These are phyloP conservation scores for Backusella circina DNA, from an alignment of 192 early-diverging fungal genomes.

Conservation along the genomic window DNA sequence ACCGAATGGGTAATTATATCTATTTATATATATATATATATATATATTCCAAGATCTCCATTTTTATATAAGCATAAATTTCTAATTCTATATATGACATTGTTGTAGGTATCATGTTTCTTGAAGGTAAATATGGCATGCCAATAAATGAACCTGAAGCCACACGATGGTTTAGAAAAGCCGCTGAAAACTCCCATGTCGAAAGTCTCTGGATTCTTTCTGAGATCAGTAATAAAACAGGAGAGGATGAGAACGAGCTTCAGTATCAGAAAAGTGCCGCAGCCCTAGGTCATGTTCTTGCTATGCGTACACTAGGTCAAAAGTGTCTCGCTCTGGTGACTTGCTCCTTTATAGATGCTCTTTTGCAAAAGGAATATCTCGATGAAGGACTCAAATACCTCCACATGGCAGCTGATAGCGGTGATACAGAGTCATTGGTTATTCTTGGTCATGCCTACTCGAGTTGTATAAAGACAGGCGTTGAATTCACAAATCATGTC, in stretches of 20 bases:
- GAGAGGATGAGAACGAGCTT: not conserved
- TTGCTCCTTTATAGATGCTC: not conserved
- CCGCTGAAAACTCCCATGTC: not conserved
- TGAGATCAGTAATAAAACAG: not conserved
- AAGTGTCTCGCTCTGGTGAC: not conserved
- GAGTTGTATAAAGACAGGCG: conserved; percentile 7
- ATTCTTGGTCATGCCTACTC: conserved; percentile 18
- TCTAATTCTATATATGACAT: not conserved
- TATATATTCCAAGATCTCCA: not conserved
- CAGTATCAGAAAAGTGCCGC: conserved; percentile 4
- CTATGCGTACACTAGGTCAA: conserved; percentile 18
- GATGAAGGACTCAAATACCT: not conserved
- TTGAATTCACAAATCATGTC: not conserved
- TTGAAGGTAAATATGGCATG: not conserved
- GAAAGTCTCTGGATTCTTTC: conserved; percentile 3
- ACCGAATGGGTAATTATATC: conserved; percentile 9
- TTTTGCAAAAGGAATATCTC: conserved; percentile 11
- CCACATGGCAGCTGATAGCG: conserved; percentile 2
- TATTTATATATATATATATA: not conserved
- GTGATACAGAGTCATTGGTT: conserved; percentile 25
- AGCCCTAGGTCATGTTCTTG: conserved; percentile 9
- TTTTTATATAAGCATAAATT: not conserved
- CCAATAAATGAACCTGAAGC: conserved; percentile 11
- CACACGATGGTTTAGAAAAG: conserved; percentile 13
- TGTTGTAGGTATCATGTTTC: conserved; percentile 4